Percentiles rank a stretch among this genome's conserved stretches.
These are phyloP conservation scores for Nemania diffusa DNA, from an alignment of 2,329 filamentous ascomycete species.

Conservation along the genomic window DNA sequence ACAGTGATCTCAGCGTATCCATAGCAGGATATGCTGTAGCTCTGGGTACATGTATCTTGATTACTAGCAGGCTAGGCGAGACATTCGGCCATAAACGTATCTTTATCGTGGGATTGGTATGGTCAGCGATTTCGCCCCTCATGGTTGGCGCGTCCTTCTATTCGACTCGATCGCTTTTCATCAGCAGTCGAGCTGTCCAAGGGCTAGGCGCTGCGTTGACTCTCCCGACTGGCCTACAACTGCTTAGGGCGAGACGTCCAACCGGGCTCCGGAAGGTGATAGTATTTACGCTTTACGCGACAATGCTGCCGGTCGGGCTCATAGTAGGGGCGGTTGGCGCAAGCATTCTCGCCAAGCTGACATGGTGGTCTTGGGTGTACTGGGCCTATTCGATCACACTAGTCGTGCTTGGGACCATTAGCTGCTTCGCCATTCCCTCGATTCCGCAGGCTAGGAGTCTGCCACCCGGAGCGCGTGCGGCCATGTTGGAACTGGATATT, in stretches of 20 bases:
- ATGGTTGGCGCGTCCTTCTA: constrained; percentile 58
- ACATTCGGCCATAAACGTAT: constrained; percentile 67
- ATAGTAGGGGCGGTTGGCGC: constrained; percentile 56
- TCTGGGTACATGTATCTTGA: constrained; percentile 67
- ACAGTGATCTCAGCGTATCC: constrained; percentile 64
- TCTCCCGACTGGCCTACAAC: constrained; percentile 71
- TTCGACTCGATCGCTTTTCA: constrained; percentile 52
- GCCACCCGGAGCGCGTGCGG: constrained; percentile 28
- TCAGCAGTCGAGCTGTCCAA: constrained; percentile 64
- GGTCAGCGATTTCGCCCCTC: constrained; percentile 65
- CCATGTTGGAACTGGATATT: constrained; percentile 52
- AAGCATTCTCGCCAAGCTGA: constrained; percentile 52
- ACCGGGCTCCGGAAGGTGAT: constrained; percentile 69
- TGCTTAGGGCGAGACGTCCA: constrained; percentile 67
- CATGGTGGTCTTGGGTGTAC: constrained; percentile 62
- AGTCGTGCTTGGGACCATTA: constrained; percentile 48
- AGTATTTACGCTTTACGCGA: constrained; percentile 64
- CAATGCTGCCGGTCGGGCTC: constrained; percentile 59
- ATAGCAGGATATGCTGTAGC: constrained; percentile 67
- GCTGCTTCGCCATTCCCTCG: constrained; percentile 51
- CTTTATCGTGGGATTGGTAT: constrained; percentile 64
- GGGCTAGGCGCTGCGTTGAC: constrained; percentile 71
- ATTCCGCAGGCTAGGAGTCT: constrained; percentile 36
- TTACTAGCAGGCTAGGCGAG: constrained; percentile 66
- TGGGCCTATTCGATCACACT: constrained; percentile 56